These are phyloP conservation scores for Gastrolobium bilobum DNA, from an alignment of 306 rosid genomes.

Conservation along the genomic window DNA sequence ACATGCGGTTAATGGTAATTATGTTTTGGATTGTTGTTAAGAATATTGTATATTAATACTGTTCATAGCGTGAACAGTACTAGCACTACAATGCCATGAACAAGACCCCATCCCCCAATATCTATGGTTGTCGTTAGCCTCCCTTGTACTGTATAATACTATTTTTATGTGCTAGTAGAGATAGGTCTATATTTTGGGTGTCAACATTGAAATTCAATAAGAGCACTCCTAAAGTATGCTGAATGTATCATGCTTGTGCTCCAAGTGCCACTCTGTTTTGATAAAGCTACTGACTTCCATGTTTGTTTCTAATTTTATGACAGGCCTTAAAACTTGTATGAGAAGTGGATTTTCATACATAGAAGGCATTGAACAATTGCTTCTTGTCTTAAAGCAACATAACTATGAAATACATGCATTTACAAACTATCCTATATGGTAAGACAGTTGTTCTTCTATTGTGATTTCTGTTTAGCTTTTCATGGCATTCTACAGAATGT, in stretches of 20 bases:
- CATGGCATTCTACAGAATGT: slow-evolving; percentile 21
- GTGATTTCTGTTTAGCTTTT: slow-evolving; percentile 45
- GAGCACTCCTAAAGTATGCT: slow-evolving; percentile 19
- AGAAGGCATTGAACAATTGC: slow-evolving; percentile 83
- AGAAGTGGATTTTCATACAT: slow-evolving; percentile 76
- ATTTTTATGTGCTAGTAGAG: slow-evolving; percentile 23
- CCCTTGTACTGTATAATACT: neutral
- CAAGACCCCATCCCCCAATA: neutral
- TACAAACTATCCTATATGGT: slow-evolving; percentile 96
- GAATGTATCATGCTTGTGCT: slow-evolving; percentile 19
- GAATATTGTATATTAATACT: slow-evolving; percentile 3
- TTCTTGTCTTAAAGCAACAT: slow-evolving; percentile 67
- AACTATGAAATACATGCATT: slow-evolving; percentile 95
- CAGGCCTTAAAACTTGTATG: slow-evolving; percentile 93
- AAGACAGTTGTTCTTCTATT: slow-evolving; percentile 38
- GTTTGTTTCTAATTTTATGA: slow-evolving; percentile 42
- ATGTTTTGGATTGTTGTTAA: neutral
- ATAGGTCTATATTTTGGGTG: slow-evolving; percentile 5
- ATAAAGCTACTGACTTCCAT: slow-evolving; percentile 36
- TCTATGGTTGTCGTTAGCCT: slow-evolving; percentile 19
- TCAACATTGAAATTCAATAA: slow-evolving; percentile 34
- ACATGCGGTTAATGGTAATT: neutral
- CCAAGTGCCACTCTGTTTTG: slow-evolving; percentile 20
- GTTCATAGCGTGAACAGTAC: neutral
- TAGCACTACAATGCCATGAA: neutral